Evolutionary conservation across 352 stramenopile genomes (phyloP).

Genomic region (Pilasporangium apinafurcum): DNA sequence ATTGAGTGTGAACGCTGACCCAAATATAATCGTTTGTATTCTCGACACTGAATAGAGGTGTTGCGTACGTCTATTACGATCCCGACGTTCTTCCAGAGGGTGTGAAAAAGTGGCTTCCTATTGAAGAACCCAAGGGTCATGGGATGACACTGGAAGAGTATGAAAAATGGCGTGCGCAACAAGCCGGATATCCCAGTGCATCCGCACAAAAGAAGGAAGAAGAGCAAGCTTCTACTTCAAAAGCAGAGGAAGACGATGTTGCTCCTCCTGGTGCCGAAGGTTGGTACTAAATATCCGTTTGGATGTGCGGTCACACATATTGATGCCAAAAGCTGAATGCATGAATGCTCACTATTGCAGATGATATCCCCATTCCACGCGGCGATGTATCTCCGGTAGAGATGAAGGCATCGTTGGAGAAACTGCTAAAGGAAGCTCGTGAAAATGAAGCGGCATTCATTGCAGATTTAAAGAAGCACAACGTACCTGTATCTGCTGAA

Average conservation of each 20-base stretch:
- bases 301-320: background rate
- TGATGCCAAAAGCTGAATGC: constrained; percentile 2
- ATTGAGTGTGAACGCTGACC: too few relatives aligned
- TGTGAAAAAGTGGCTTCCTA: constrained; percentile 74
- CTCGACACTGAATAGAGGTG: constrained; percentile 18
- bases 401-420: constrained; percentile 71
- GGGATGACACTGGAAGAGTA: constrained; percentile 87
- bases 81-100: constrained; percentile 68
- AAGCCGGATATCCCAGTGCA: constrained; percentile 35
- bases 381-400: constrained; percentile 46
- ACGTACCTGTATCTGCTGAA: constrained; percentile 41
- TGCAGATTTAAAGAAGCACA: constrained; percentile 63
- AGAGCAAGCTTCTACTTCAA: constrained; percentile 11
- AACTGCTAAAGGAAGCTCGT: constrained; percentile 62
- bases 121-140: constrained; percentile 74
- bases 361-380: constrained; percentile 44
- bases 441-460: constrained; percentile 80
- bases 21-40: too few relatives aligned
- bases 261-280: constrained; percentile 23
- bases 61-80: constrained; percentile 84
- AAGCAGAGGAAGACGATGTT: constrained; percentile 31
- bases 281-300: constrained; percentile 9
- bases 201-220: constrained; percentile 31
- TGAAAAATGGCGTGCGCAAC: constrained; percentile 75
- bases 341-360: constrained; percentile 3